phyloP scores from a whole-genome alignment of 176 grass and related monocot species.

The Coix lacrymajobi region DNA sequence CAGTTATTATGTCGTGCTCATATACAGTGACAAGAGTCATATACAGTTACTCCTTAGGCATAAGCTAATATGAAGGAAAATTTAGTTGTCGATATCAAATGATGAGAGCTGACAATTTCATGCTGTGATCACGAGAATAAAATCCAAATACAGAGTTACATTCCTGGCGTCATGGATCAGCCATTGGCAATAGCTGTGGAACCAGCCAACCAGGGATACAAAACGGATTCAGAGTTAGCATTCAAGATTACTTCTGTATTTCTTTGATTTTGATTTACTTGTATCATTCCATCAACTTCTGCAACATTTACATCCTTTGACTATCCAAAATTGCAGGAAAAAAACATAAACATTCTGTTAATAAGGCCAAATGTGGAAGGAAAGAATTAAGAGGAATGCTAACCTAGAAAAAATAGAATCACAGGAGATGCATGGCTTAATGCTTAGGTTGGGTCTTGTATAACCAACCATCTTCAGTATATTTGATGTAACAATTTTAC shows the following conservation, averaged over 20 bases:
- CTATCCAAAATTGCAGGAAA: background rate
- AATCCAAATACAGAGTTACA: background rate
- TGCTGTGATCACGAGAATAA: background rate
- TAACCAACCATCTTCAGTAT: conserved; percentile 11
- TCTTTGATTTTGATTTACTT: background rate
- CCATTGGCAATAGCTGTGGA: background rate
- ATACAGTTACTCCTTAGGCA: background rate
- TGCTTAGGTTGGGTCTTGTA: background rate
- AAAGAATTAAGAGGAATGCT: background rate
- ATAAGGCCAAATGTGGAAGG: background rate
- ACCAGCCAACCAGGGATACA: background rate
- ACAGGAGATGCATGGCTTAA: background rate
- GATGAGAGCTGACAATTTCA: background rate
- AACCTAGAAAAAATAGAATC: background rate
- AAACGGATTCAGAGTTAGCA: background rate
- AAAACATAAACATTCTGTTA: background rate
- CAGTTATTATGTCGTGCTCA: background rate
- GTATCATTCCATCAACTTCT: background rate
- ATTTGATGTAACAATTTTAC: background rate
- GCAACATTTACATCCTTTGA: background rate
- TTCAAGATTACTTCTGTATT: background rate
- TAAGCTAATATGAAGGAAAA: background rate
- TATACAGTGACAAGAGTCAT: background rate
- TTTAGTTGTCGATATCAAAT: background rate
- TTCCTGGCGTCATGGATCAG: background rate